Evolutionary conservation across 331 rosid genomes (phyloP), one percentile per base, ranked within the genome.

Genomic region (Rhamnella rubrinervis): DNA sequence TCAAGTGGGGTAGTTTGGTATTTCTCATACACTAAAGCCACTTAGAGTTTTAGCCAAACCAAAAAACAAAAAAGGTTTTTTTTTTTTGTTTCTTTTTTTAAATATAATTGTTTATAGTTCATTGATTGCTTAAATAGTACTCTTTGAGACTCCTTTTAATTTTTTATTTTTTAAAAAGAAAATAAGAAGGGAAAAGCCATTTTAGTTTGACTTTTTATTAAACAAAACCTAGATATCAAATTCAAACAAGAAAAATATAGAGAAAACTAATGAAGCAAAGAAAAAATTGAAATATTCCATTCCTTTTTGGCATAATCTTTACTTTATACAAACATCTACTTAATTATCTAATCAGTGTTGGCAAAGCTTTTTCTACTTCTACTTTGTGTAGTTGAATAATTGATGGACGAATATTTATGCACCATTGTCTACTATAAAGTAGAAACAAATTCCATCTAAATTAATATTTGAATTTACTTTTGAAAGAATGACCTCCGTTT

Each of bases 401-500:
- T 26, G 31, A 26, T 26, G 31, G 71, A 61, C 52, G 63, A 73
- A 70, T 40, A 40, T 40, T 40, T 38, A 58, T 60, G 61, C 71
- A 59, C 51, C 39, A 41, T 0, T 66, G 70, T 68, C 21, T 66
- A 67, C 73, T 74, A 78, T 3, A 26, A 2, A 26, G 31, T 26
- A 26, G 66, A 68, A 70, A 71, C 63, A 6, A 6, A 40, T 40
- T 40, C 46, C 64, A 66, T 20, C 63, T 63, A 38, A 38, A 73
- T 71, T 26, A 2, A 26, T 26, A 3, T 26, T 68, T 75, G 79
- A 77, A 68, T 61, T 75, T 13, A 19, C 59, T 28, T 56, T 72
- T 53, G 59, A 68, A 68, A 46, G 71, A 37, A 78, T 82, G 62
- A 78, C 84, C 82, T 67, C 65, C 80, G 59, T 57, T 65, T 72